Percentiles rank a stretch among this genome's conserved stretches.
phyloP scores from a whole-genome alignment of 2,329 filamentous ascomycete species.

The Monilinia vaccinii-corymbosi region DNA sequence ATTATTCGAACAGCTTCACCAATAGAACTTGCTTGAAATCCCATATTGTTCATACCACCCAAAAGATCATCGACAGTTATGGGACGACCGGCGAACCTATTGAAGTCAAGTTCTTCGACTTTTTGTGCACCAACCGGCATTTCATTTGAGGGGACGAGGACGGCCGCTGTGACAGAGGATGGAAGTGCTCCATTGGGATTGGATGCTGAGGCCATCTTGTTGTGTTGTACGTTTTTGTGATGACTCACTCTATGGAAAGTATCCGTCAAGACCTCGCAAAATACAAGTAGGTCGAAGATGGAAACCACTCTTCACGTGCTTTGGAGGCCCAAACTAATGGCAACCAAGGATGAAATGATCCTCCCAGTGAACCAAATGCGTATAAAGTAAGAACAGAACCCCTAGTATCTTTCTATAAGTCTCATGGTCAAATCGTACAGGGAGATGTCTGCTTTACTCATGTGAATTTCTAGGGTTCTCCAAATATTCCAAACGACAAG shows the following conservation, averaged over 20 bases:
- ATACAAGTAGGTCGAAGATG: not conserved
- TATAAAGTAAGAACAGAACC: not conserved
- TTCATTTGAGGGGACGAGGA: constrained; percentile 74
- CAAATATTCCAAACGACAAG: not conserved
- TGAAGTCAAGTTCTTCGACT: constrained; percentile 89
- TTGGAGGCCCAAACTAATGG: not conserved
- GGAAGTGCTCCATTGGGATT: constrained; percentile 37
- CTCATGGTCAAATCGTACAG: not conserved
- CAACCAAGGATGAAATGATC: not conserved
- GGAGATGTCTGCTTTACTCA: not conserved
- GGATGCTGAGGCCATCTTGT: constrained; percentile 3
- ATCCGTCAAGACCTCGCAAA: not conserved
- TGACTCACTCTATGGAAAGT: too few species aligned
- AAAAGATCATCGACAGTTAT: constrained; percentile 83
- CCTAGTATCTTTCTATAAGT: not conserved
- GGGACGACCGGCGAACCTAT: constrained; percentile 62
- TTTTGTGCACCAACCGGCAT: constrained; percentile 70
- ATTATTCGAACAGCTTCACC: constrained; percentile 85
- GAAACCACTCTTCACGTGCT: not conserved
- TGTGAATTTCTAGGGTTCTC: not conserved
- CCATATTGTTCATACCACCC: constrained; percentile 75
- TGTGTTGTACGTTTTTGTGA: not conserved
- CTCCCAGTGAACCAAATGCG: not conserved
- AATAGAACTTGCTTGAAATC: constrained; percentile 72
- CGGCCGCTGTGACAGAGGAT: constrained; percentile 62